phyloP scores from a whole-genome alignment of 2,329 filamentous ascomycete genomes.

The Phaeosphaeriaceae sp. region DNA sequence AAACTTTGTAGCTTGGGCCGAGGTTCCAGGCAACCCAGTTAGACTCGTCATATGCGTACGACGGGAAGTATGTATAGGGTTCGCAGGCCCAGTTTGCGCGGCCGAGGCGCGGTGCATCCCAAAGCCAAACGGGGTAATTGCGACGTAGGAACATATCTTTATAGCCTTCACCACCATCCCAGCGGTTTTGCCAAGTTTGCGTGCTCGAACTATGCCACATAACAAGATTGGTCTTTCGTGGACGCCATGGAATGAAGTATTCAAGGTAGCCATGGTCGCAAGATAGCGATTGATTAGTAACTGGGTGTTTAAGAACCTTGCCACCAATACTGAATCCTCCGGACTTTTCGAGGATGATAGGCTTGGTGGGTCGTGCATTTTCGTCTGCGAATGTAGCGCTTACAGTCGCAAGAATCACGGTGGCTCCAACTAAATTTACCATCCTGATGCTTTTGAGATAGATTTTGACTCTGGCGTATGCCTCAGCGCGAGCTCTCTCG shows the following conservation, averaged over 20 bases:
- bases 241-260: constrained; percentile 32
- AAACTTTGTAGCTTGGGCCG: constrained; percentile 20
- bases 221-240: constrained; percentile 28
- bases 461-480: no score
- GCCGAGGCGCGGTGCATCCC: constrained; percentile 33
- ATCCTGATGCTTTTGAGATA: no score
- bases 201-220: constrained; percentile 36
- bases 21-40: constrained; percentile 36
- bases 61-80: constrained; percentile 17
- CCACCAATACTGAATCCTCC: constrained; percentile 35
- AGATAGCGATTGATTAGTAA: constrained; percentile 24
- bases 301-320: constrained; percentile 16
- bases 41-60: constrained; percentile 20
- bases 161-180: constrained; percentile 33
- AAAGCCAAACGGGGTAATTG: constrained; percentile 34
- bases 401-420: no score
- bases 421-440: no score
- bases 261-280: constrained; percentile 38
- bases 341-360: constrained; percentile 22
- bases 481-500: no score
- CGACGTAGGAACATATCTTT: constrained; percentile 35
- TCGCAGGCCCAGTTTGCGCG: constrained; percentile 34
- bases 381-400: no score
- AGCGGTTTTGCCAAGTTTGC: constrained; percentile 36
- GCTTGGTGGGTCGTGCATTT: constrained; percentile 5